These are phyloP conservation scores for Saturnispora diversa DNA, from an alignment of 805 yeast species.

Conservation along the genomic window DNA sequence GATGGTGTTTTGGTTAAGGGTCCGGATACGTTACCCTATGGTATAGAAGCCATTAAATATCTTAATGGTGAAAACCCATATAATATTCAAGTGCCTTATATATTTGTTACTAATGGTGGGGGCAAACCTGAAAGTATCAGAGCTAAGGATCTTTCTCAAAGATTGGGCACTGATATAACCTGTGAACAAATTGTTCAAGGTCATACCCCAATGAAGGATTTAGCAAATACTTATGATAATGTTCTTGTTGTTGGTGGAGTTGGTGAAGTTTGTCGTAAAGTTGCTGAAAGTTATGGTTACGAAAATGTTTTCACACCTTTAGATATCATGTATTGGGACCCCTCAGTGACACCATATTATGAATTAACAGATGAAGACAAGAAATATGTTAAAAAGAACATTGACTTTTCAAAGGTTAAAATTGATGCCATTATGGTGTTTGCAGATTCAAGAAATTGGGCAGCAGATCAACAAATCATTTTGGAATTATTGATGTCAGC, in stretches of 20 bases:
- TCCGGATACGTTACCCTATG: conserved; percentile 76
- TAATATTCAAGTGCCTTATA: conserved; percentile 72
- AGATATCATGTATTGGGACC: conserved; percentile 80
- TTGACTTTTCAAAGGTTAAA: conserved; percentile 56
- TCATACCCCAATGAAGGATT: conserved; percentile 87
- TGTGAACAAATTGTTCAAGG: conserved; percentile 85
- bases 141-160: conserved; percentile 57
- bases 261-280: conserved; percentile 74
- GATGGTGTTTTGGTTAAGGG: conserved; percentile 88
- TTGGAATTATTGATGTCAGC: conserved; percentile 70
- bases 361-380: conserved; percentile 66
- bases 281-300: conserved; percentile 80
- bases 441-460: conserved; percentile 91
- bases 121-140: conserved; percentile 75
- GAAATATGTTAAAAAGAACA: conserved; percentile 41
- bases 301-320: conserved; percentile 72
- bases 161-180: conserved; percentile 53
- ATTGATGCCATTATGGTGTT: conserved; percentile 82
- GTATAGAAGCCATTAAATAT: conserved; percentile 60
- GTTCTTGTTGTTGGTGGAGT: conserved; percentile 87
- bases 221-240: conserved; percentile 57
- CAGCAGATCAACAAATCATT: conserved; percentile 85
- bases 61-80: conserved; percentile 72
- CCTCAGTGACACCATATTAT: conserved; percentile 80
- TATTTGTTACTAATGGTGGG: conserved; percentile 87